Evolutionary conservation across 2,329 filamentous ascomycete genomes (phyloP).

Genomic region (Xenosphaeropsis pyriputrescens): DNA sequence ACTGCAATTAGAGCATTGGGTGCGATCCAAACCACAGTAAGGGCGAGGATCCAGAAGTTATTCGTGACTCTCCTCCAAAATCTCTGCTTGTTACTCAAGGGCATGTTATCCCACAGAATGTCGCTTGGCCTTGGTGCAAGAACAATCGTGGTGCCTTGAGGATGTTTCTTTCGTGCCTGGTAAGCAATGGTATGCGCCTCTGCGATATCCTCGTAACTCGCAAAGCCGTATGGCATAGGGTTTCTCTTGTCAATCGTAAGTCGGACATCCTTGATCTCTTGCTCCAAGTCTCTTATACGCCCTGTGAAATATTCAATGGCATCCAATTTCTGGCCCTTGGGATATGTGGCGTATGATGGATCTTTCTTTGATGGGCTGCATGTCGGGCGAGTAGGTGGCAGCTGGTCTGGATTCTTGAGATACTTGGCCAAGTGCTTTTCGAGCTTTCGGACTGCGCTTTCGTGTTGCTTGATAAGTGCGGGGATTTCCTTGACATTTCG

Average conservation of each 20-base stretch:
- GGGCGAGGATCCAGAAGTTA: slow-evolving; percentile 65
- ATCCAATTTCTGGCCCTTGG: slow-evolving; percentile 65
- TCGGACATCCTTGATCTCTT: slow-evolving; percentile 72
- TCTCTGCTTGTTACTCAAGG: slow-evolving; percentile 51
- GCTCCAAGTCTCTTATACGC: slow-evolving; percentile 69
- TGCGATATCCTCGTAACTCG: slow-evolving; percentile 77
- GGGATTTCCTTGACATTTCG: slow-evolving; percentile 88
- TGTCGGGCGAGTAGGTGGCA: slow-evolving; percentile 63
- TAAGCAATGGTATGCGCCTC: slow-evolving; percentile 84
- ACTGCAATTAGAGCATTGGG: slow-evolving; percentile 92
- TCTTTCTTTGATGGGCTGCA: slow-evolving; percentile 75
- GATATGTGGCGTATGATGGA: slow-evolving; percentile 45
- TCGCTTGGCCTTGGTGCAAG: slow-evolving; percentile 81
- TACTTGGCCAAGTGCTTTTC: slow-evolving; percentile 81
- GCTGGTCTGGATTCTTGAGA: slow-evolving; percentile 67
- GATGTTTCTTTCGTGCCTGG: slow-evolving; percentile 64
- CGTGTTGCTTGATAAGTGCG: slow-evolving; percentile 70
- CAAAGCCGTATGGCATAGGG: slow-evolving; percentile 84
- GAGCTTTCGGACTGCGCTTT: slow-evolving; percentile 64
- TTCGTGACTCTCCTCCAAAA: slow-evolving; percentile 64
- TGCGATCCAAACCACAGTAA: slow-evolving; percentile 77
- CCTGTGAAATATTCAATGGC: slow-evolving; percentile 87
- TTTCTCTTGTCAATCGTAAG: slow-evolving; percentile 73
- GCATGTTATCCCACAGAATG: slow-evolving; percentile 91
- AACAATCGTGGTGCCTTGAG: slow-evolving; percentile 59